These are phyloP conservation scores for Hypoxylon sp. DNA, from an alignment of 2,329 filamentous ascomycete genomes.

Conservation along the genomic window DNA sequence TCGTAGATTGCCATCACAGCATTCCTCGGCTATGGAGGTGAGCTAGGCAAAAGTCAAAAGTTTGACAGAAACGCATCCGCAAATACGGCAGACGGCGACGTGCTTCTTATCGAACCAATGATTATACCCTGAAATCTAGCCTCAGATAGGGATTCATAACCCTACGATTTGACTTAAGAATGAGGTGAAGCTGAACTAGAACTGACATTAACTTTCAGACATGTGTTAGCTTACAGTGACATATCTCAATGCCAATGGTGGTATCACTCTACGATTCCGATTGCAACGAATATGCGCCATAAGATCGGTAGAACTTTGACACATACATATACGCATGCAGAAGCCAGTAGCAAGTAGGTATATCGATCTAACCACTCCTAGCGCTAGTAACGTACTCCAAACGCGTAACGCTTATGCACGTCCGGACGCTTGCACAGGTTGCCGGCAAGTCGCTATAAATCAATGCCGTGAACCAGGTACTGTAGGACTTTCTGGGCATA, in stretches of 20 bases:
- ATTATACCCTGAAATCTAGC: not conserved
- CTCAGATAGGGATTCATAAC: not conserved
- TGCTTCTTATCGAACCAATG: slow-evolving; percentile 3
- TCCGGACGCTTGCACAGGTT: slow-evolving; percentile 23
- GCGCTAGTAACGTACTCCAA: slow-evolving; percentile 9
- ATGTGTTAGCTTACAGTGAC: slow-evolving; percentile 7
- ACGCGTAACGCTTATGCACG: slow-evolving; percentile 14
- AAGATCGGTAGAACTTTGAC: slow-evolving; percentile 21
- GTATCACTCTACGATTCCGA: slow-evolving; percentile 28
- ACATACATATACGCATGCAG: slow-evolving; percentile 7
- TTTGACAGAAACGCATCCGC: slow-evolving; percentile 13
- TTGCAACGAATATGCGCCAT: slow-evolving; percentile 8
- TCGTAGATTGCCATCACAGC: slow-evolving; percentile 14
- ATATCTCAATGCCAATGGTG: slow-evolving; percentile 15
- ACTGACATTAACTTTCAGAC: slow-evolving; percentile 11
- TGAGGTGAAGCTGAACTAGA: slow-evolving; percentile 1
- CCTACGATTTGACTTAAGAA: not conserved
- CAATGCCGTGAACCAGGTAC: not conserved
- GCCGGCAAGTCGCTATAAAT: slow-evolving; percentile 2
- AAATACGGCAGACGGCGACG: slow-evolving; percentile 10
- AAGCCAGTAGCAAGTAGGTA: slow-evolving; percentile 8
- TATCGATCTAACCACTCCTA: slow-evolving; percentile 29
- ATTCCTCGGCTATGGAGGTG: slow-evolving; percentile 17
- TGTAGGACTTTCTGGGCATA: no score
- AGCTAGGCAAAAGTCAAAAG: slow-evolving; percentile 28